Conservation (phyloP, 495 filamentous ascomycete genomes). For the Schizothecium vesticola region DNA sequence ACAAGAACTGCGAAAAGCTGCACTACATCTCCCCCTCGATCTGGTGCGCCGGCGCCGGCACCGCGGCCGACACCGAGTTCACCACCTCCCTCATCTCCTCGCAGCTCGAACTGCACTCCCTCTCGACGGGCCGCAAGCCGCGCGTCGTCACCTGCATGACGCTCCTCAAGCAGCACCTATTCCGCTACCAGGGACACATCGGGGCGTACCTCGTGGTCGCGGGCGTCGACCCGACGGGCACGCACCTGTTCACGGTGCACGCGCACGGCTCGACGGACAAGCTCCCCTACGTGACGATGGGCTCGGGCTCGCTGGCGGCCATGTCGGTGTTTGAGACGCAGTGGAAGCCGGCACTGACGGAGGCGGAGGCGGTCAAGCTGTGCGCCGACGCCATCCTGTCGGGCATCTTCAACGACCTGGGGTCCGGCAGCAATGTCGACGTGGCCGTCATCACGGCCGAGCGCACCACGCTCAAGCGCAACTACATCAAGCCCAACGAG, state of each 20-base stretch:
- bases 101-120: constrained; percentile 91
- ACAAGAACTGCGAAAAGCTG: constrained; percentile 99
- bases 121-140: constrained; percentile 92
- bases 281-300: constrained; percentile 99
- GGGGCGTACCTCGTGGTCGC: constrained; percentile 98
- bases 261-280: constrained; percentile 98
- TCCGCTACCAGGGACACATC: constrained; percentile 96
- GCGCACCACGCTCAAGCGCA: constrained; percentile 86
- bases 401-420: constrained; percentile 99
- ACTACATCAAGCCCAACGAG: constrained; percentile 88
- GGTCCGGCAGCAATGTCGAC: constrained; percentile 95
- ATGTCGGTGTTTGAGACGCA: constrained; percentile 98
- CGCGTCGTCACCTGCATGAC: constrained; percentile 99
- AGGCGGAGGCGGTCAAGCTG: constrained; percentile 76
- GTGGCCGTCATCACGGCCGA: constrained; percentile 90
- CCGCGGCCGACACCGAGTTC: constrained; percentile 98
- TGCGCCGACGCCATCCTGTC: constrained; percentile 86
- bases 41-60: constrained; percentile 98
- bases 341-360: constrained; percentile 77
- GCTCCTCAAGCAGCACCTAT: constrained; percentile 98
- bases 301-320: constrained; percentile 87
- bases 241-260: constrained; percentile 96
- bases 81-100: constrained; percentile 98
- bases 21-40: constrained; percentile 99
- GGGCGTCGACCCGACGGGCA: constrained; percentile 92